These are phyloP conservation scores for Platanthera guangdongensis DNA, from an alignment of 106 monocot species.

Conservation along the genomic window DNA sequence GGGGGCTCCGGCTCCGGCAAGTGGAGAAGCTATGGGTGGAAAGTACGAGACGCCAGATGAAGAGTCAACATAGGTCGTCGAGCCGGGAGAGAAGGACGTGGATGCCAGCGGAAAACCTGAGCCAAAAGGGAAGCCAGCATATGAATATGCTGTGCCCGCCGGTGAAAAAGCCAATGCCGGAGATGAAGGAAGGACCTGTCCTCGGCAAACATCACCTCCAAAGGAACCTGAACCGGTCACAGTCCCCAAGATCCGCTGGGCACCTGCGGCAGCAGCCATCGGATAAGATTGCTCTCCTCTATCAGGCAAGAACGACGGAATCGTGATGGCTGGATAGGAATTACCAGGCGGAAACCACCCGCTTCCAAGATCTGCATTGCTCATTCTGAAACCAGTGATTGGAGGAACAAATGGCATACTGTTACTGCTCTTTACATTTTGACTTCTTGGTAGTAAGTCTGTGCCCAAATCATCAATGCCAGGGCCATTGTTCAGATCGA, in stretches of 20 bases:
- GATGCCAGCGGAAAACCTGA: conserved; percentile 51
- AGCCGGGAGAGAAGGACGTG: conserved; percentile 34
- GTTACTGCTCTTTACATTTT: conserved; percentile 28
- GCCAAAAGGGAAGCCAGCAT: conserved; percentile 60
- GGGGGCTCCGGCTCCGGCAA: conserved; percentile 29
- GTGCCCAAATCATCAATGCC: conserved; percentile 43
- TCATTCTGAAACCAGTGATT: conserved; percentile 42
- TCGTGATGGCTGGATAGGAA: conserved; percentile 58
- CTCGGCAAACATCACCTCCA: conserved; percentile 54
- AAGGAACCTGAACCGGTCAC: conserved; percentile 30
- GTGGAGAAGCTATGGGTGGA: conserved; percentile 35
- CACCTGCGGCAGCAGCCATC: conserved; percentile 40
- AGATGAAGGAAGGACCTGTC: conserved; percentile 58
- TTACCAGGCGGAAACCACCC: conserved; percentile 64
- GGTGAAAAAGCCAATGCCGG: conserved; percentile 60
- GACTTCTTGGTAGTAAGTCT: conserved; percentile 31
- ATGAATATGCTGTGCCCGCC: conserved; percentile 49
- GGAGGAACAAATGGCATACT: conserved; percentile 46
- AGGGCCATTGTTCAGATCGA: conserved; percentile 91
- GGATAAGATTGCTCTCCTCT: conserved; percentile 71
- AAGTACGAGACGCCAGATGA: conserved; percentile 30
- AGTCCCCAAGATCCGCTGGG: conserved; percentile 54
- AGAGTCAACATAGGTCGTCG: conserved; percentile 46
- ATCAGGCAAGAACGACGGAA: conserved; percentile 72
- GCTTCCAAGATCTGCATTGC: conserved; percentile 46